Evolutionary conservation across 345 rosid genomes (phyloP), one percentile per base, ranked within the genome.

Genomic region (Iberis pinnata): DNA sequence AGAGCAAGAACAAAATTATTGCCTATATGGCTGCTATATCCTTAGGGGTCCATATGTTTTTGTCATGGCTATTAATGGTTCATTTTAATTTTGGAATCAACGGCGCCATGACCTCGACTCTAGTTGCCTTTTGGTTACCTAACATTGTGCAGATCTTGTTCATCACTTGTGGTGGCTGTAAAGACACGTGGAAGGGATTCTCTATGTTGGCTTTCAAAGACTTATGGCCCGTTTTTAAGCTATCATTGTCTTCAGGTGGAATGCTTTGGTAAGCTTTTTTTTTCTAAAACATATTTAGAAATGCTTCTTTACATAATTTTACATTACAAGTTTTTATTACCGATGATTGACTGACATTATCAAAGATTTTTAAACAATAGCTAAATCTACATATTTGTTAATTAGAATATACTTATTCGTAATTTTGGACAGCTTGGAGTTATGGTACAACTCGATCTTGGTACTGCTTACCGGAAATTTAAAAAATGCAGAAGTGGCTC

Each of bases 401-500:
- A 22, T 22, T 6, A 7, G 10, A 29, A 29, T 5, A 29, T 29
- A 6, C 10, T 29, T 15, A 12, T 56, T 17, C 12, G 5, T 42
- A 12, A 19, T 57, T 18, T 12, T 44, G 48, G 46, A 22, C 84
- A 82, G 88, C 56, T 79, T 88, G 37, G 90, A 88, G 75, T 71
- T 82, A 50, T 84, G 96, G 95, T 84, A 88, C 88, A 88, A 74
- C 71, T 73, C 95, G 14, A 61, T 82, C 53, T 68, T 88, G 65
- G 61, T 88, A 45, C 78, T 84, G 32, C 56, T 84, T 33, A 80
- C 95, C 0, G 95, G 96, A 54, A 74, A 74, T 59, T 17, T 88
- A 74, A 49, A 68, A 58, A 76, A 82, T 58, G 90, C 94, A 9
- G 77, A 80, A 62, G 76, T 82, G 65, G 61, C 90, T 56, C 78